Evolutionary conservation across 73 alveolate species (phyloP).

Genomic region (Paramecium pentaurelia): DNA sequence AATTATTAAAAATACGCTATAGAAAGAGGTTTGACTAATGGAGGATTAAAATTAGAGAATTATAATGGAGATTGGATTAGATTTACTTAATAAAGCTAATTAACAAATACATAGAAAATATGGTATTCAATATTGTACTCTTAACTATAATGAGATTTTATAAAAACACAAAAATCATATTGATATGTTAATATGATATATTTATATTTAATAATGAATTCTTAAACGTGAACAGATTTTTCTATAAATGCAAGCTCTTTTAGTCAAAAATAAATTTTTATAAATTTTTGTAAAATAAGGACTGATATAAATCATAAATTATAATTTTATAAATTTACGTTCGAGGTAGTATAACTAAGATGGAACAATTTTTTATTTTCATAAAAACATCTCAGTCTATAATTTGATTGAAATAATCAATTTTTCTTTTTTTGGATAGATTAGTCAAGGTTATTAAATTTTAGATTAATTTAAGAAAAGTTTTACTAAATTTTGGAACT

Average conservation of each 20-base stretch:
- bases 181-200: not conserved
- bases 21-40: not conserved
- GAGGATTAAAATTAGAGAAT: not conserved
- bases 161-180: not conserved
- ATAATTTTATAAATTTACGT: no score
- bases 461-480: not conserved
- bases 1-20: not conserved
- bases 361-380: no score
- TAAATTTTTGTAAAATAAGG: not conserved
- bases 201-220: not conserved
- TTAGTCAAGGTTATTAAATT: not conserved
- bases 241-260: not conserved
- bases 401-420: not conserved
- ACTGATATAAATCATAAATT: not conserved
- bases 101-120: not conserved
- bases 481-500: not conserved
- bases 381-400: not conserved
- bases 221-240: not conserved
- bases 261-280: not conserved
- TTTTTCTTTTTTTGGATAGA: not conserved
- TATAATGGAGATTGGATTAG: not conserved
- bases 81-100: not conserved
- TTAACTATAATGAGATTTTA: not conserved
- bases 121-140: not conserved
- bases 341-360: not conserved